Conservation (phyloP, 768 basidiomycete genomes). For the Lactifluus echinatus region DNA sequence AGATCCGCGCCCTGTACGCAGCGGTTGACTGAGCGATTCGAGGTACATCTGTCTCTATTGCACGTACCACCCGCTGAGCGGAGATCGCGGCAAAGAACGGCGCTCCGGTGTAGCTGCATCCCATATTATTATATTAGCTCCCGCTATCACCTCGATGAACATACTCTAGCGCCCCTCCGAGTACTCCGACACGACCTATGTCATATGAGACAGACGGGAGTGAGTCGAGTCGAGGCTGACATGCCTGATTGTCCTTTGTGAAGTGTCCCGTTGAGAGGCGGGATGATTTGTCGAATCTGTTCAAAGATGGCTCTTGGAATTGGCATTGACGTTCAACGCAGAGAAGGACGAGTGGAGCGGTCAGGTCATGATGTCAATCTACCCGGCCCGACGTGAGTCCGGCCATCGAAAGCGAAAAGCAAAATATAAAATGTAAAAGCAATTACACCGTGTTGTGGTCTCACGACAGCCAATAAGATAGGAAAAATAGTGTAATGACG, state of each 20-base stretch:
- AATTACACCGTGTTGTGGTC: neutral
- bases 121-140: neutral
- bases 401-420: neutral
- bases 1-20: conserved; percentile 73
- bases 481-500: neutral
- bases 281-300: conserved; percentile 76
- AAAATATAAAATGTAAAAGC: too few relatives aligned
- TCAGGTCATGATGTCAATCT: neutral
- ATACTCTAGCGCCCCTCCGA: conserved; percentile 91
- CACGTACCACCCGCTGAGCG: conserved; percentile 70
- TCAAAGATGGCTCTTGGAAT: conserved; percentile 52
- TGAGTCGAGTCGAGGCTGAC: conserved; percentile 18
- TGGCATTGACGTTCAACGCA: conserved; percentile 36
- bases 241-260: conserved; percentile 93
- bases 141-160: conserved; percentile 24
- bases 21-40: neutral
- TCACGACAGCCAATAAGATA: conserved; percentile 6
- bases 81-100: conserved; percentile 94
- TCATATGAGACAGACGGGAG: neutral
- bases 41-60: neutral
- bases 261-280: conserved; percentile 77
- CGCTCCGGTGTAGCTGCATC: conserved; percentile 83
- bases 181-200: conserved; percentile 79
- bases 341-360: too few relatives aligned
- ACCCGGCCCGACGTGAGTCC: neutral